Evolutionary conservation across 1,284 basidiomycete genomes (phyloP).

Genomic region (Chiua sp.): DNA sequence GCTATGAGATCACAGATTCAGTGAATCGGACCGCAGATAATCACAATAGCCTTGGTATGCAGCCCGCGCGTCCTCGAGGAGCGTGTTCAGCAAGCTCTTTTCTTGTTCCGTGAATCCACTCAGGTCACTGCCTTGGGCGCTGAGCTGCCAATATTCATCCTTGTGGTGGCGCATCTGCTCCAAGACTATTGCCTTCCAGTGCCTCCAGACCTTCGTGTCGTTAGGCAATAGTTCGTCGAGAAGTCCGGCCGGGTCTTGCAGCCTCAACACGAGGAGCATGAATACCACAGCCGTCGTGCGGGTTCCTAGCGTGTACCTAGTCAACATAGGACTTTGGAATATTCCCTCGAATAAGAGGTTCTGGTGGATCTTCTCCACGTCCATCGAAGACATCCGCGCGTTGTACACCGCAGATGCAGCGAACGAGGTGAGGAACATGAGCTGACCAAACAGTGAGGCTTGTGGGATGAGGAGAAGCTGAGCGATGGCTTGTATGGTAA

Average conservation of each 20-base stretch:
- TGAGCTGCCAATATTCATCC: slow-evolving; percentile 9
- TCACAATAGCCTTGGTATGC: slow-evolving; percentile 21
- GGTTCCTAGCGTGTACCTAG: slow-evolving; percentile 29
- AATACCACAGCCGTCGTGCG: slow-evolving; percentile 35
- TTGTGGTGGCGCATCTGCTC: slow-evolving; percentile 2
- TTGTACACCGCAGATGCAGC: slow-evolving; percentile 32
- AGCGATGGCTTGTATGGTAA: slow-evolving; percentile 24
- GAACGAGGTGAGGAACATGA: slow-evolving; percentile 33
- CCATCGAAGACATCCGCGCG: slow-evolving; percentile 22
- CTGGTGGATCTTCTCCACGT: slow-evolving; percentile 25
- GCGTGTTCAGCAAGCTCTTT: slow-evolving; percentile 16
- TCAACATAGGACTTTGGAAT: slow-evolving; percentile 16
- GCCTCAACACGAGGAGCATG: slow-evolving; percentile 24
- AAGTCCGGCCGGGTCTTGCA: slow-evolving; percentile 18
- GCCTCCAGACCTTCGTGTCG: slow-evolving; percentile 30
- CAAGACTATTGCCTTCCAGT: slow-evolving; percentile 25
- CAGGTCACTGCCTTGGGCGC: not conserved
- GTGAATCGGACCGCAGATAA: slow-evolving; percentile 2
- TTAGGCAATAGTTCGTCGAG: slow-evolving; percentile 32
- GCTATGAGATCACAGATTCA: not conserved
- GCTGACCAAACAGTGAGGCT: slow-evolving; percentile 31
- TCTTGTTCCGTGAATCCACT: slow-evolving; percentile 15
- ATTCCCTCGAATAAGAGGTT: slow-evolving; percentile 25
- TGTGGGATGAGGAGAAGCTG: slow-evolving; percentile 36
- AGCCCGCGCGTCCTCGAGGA: slow-evolving; percentile 23